Conservation (phyloP, 2,329 filamentous ascomycete species). For the Colletotrichum spaethianum region DNA sequence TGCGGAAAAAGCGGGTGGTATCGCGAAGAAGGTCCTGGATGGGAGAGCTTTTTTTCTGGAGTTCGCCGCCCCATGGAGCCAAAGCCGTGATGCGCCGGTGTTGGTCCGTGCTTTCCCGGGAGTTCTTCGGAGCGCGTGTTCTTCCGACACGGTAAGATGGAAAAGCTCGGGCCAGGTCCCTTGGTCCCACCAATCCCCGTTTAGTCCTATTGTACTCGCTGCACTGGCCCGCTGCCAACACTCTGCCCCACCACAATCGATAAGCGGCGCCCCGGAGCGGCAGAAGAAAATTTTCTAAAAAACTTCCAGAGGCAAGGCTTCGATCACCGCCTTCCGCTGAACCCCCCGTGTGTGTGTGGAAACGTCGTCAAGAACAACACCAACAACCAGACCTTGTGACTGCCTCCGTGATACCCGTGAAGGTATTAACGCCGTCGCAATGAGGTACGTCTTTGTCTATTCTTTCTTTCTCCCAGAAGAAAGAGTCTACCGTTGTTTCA, state of each 20-base stretch:
- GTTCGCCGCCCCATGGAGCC: constrained; percentile 7
- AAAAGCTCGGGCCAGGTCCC: neutral
- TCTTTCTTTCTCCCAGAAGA: neutral
- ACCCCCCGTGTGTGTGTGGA: constrained; percentile 17
- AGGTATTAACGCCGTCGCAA: constrained; percentile 39
- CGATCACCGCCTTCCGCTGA: constrained; percentile 40
- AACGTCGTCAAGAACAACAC: constrained; percentile 29
- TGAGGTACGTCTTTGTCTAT: constrained; percentile 25
- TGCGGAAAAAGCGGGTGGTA: constrained; percentile 25
- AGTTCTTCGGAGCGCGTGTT: constrained; percentile 5
- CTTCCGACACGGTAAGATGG: neutral
- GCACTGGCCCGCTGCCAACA: neutral
- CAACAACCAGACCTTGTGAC: constrained; percentile 10
- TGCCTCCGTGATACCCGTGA: constrained; percentile 33
- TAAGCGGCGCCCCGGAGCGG: constrained; percentile 24
- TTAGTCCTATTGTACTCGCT: constrained; percentile 17
- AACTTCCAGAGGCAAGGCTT: constrained; percentile 33
- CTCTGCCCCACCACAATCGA: constrained; percentile 39
- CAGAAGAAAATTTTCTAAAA: constrained; percentile 41
- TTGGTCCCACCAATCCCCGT: neutral
- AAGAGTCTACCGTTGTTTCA: neutral
- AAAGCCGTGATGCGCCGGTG: constrained; percentile 19
- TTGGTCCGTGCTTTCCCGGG: constrained; percentile 8
- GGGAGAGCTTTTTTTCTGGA: constrained; percentile 20
- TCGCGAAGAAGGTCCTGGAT: constrained; percentile 11